These are phyloP conservation scores for Boletus subparvulus DNA, from an alignment of 768 basidiomycete genomes.

Conservation along the genomic window DNA sequence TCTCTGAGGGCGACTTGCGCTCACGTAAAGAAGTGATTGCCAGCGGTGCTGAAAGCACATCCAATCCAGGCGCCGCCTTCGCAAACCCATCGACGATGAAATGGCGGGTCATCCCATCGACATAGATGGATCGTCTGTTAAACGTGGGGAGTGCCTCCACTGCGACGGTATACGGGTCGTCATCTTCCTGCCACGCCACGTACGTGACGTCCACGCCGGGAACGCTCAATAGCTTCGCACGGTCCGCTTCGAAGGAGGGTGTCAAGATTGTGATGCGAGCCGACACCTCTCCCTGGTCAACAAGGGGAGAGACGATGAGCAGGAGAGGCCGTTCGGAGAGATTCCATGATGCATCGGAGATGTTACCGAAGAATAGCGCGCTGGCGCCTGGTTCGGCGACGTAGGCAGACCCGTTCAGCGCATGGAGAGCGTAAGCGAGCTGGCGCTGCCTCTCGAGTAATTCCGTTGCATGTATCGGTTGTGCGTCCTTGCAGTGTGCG, in stretches of 20 bases:
- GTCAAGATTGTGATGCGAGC: constrained; percentile 63
- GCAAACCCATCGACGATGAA: constrained; percentile 67
- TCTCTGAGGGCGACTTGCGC: constrained; percentile 69
- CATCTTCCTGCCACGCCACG: constrained; percentile 66
- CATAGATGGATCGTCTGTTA: constrained; percentile 43
- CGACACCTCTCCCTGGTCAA: constrained; percentile 26
- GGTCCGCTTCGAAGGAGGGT: constrained; percentile 72
- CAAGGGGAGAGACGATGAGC: constrained; percentile 54
- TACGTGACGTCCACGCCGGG: constrained; percentile 47
- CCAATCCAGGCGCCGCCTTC: constrained; percentile 38
- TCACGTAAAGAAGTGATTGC: constrained; percentile 65
- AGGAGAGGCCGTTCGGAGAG: constrained; percentile 80
- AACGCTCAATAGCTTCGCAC: constrained; percentile 61
- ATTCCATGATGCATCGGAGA: constrained; percentile 60
- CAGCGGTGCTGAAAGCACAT: constrained; percentile 49
- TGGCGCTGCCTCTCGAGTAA: constrained; percentile 52
- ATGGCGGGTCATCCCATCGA: constrained; percentile 59
- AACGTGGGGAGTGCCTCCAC: constrained; percentile 30
- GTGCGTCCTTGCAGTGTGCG: constrained; percentile 46
- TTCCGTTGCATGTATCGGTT: constrained; percentile 48
- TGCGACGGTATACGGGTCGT: constrained; percentile 60
- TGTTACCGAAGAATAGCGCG: constrained; percentile 70
- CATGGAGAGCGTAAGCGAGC: constrained; percentile 50
- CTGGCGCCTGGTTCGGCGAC: constrained; percentile 78
- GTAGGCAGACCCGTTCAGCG: constrained; percentile 62